A percentile compares a stretch with the other conserved stretches of the same genome.
phyloP scores from a whole-genome alignment of 164 flowering plant species.

The Sedum album region DNA sequence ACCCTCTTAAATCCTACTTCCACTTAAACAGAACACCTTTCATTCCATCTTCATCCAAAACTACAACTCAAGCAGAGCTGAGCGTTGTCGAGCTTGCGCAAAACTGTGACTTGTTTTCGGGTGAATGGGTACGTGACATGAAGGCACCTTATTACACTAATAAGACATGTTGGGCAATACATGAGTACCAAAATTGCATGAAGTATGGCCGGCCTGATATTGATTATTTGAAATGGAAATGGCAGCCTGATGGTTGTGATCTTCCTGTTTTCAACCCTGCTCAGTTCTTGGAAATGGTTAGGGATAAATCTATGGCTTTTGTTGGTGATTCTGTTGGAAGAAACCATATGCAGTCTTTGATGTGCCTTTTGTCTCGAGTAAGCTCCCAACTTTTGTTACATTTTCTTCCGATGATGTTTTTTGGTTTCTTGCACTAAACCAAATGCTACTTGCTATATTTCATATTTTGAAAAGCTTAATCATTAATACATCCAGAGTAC shows the following conservation, averaged over 20 bases:
- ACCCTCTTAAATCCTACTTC: constrained; percentile 1
- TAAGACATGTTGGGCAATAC: not conserved
- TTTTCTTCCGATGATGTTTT: not conserved
- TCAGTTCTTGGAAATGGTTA: constrained; percentile 2
- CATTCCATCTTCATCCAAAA: not conserved
- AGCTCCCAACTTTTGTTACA: not conserved
- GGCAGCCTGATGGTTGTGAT: constrained; percentile 2
- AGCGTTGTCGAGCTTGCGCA: not conserved
- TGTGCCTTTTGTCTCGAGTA: constrained; percentile 3
- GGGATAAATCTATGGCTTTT: not conserved
- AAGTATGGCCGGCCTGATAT: not conserved
- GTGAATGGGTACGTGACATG: not conserved
- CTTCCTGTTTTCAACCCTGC: constrained; percentile 1
- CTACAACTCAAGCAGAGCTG: too few relatives aligned
- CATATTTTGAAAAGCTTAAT: not conserved
- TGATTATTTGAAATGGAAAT: not conserved
- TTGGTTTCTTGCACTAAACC: not conserved
- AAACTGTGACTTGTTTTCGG: not conserved
- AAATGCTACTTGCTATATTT: not conserved
- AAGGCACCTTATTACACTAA: not conserved
- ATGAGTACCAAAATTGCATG: constrained; percentile 3
- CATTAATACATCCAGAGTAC: not conserved
- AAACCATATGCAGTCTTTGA: not conserved
- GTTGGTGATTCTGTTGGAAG: constrained; percentile 1
- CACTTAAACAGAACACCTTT: not conserved